Base-by-base conservation (phyloP, 2,329 filamentous ascomycete genomes). In the Colletotrichum lindemuthianum region DNA sequence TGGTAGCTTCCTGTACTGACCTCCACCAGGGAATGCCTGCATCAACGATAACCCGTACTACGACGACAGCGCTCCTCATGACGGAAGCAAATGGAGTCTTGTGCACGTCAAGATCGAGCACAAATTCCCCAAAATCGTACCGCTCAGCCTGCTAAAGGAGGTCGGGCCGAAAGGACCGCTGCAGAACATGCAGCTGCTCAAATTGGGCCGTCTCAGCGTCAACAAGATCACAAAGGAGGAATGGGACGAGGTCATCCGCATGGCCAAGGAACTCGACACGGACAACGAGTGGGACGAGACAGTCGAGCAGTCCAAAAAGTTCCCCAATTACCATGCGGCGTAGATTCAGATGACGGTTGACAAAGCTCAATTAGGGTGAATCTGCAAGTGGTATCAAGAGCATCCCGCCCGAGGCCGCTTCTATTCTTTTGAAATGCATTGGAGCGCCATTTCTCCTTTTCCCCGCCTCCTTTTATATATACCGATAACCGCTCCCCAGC, bases 101-200 rank as follows among this genome's bases (percentile, higher is more conserved):
- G 96, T 98, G 1, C 91, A 96, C 66, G 95, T 98, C 51, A 86
- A 90, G 71, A 97, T 97, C 75, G 88, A 91, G 61, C 89, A 88
- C 74, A 97, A 97, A 77, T 93, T 98, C 70, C 81, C 83, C 2
- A 60, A 49, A 36, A 67, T 68, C 45, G 83, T 88, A 12, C 85
- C 88, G 1, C 86, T 98, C 60, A 84, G 85, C 6, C 83, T 97
- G 54, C 83, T 97, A 55, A 86, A 87, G 67, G 88, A 92, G 69
- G 83, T 97, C 48, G 90, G 91, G 58, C 73, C 76, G 0, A 84
- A 84, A 0, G 78, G 85, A 8, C 82, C 86, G 7, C 79, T 97
- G 44, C 86, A 88, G 71, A 84, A 87, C 53, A 92, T 98, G 63
- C 51, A 97, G 78, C 85, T 96, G 78, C 81, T 97, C 66, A 95